These are phyloP conservation scores for Leishmania braziliensis DNA, from an alignment of 208 protist species.

Conservation along the genomic window DNA sequence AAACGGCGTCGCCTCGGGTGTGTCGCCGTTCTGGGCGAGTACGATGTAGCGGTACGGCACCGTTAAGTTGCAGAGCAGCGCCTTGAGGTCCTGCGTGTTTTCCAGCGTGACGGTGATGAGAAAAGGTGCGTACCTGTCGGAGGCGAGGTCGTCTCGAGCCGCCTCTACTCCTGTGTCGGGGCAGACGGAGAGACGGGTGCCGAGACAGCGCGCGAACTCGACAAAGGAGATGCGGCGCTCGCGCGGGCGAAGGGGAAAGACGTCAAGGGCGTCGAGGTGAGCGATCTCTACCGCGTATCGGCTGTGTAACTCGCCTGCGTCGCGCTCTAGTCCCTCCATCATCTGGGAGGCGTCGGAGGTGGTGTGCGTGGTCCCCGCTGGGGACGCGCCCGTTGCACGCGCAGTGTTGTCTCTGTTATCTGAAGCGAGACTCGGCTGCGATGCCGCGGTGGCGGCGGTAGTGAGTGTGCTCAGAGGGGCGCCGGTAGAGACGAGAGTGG, in stretches of 20 bases:
- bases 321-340: not conserved
- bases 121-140: constrained; percentile 7
- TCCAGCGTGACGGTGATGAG: constrained; percentile 29
- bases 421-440: not conserved
- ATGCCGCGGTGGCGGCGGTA: not conserved
- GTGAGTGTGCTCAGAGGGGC: not conserved
- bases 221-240: constrained; percentile 31
- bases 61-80: constrained; percentile 36
- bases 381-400: not conserved
- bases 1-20: constrained; percentile 28
- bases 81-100: constrained; percentile 38
- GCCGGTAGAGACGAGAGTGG: not conserved
- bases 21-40: constrained; percentile 34
- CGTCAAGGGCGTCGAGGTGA: constrained; percentile 18
- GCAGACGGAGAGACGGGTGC: constrained; percentile 19
- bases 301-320: not conserved
- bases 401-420: not conserved
- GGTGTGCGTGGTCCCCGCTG: not conserved
- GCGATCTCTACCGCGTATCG: constrained; percentile 12
- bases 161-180: constrained; percentile 13
- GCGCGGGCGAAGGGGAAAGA: constrained; percentile 14
- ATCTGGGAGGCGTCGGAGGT: not conserved
- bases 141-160: constrained; percentile 7
- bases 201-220: constrained; percentile 34
- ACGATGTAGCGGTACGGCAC: constrained; percentile 34